Base-by-base conservation (phyloP, 345 rosid species). In the Tarenaya hassleriana region DNA sequence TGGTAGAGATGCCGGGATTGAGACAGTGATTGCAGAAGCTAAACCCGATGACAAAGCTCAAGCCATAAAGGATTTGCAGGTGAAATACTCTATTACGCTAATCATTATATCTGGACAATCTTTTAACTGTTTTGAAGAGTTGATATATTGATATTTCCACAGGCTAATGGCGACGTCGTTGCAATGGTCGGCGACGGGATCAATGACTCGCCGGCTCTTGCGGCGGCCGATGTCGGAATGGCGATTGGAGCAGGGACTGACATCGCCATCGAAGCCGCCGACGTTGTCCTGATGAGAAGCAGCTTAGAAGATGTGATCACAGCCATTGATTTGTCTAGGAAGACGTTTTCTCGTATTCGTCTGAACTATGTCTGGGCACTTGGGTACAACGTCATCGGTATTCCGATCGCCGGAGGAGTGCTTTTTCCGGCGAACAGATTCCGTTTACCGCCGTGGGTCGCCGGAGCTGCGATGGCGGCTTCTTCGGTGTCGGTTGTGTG, bases 131-230 rank as follows among this genome's bases (percentile, higher is more conserved):
- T 10, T 37, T 1, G 8, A 4, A 44, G 8, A 7, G n/a, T 44
- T 12, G 19, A 44, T 15, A 4, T 2, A 5, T 12, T 4, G 8
- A 9, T 33, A 39, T 15, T 52, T 52, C 34, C 12, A 35, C 40
- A 81, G 94, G 82, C 75, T 29, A 53, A 64, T 48, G 94, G 88
- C 14, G 46, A 54, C 45, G 46, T 34, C 0, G 94, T 84, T 50
- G 88, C 82, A 24, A 84, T 84, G 94, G 88, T 84, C 24, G 94
- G 94, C 2, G 94, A 84, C 10, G 94, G 94, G 4, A 77, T 84
- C 24, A 84, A 84, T 14, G 94, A 84, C 67, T 81, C 94, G 0
- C 86, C 84, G 0, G 88, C 88, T 0, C 84, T 84, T 0, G 94
- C 81, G 37, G 84, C 84, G 5, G 86, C 94, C 24, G 86, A 84